Base-by-base conservation (phyloP, 306 rosid genomes). In the Rosa multiflora region DNA sequence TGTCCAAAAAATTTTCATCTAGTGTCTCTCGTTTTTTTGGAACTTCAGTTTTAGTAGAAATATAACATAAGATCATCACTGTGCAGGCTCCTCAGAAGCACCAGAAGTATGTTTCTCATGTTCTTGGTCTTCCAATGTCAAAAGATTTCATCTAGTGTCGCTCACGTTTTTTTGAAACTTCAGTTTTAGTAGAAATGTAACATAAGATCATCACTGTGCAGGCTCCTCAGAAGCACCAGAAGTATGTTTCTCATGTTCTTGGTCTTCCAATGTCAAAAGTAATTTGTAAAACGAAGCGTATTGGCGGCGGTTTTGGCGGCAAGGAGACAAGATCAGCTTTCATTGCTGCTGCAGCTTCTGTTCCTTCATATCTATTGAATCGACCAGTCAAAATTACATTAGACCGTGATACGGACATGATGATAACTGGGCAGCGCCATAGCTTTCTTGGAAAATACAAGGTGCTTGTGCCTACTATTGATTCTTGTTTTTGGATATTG, bases 251-350 rank as follows among this genome's bases (percentile, higher is more conserved):
- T 76, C 88, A 77, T 84, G 98, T 95, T 84, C 97, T 92, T 80
- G 97, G 91, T 71, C 88, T 95, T 82, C 96, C 98, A 78, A 86
- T 95, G 98, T 92, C 97, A 62, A 95, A 88, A 73, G 99, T 95
- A 48, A 95, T 95, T 77, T 95, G 99, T 87, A 95, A 85, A 92
- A 95, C 96, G 76, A 95, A 95, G 87, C 86, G 98, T 73, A 88
- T 95, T 75, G 99, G 99, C 53, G 99, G 99, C 83, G 99, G 98
- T 77, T 95, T 95, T 84, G 99, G 99, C 35, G 98, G 99, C 47
- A 95, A 95, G 90, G 99, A 95, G 90, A 95, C 99, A 69, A 91
- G 98, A 83, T 86, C 98, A 35, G 93, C 97, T 79, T 76, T 88
- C 74, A 20, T 91, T 83, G 89, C 97, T 84, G 98, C 98, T 11